These are phyloP conservation scores for Nematocida minor DNA, from an alignment of 371 early-diverging fungal species.

Conservation along the genomic window DNA sequence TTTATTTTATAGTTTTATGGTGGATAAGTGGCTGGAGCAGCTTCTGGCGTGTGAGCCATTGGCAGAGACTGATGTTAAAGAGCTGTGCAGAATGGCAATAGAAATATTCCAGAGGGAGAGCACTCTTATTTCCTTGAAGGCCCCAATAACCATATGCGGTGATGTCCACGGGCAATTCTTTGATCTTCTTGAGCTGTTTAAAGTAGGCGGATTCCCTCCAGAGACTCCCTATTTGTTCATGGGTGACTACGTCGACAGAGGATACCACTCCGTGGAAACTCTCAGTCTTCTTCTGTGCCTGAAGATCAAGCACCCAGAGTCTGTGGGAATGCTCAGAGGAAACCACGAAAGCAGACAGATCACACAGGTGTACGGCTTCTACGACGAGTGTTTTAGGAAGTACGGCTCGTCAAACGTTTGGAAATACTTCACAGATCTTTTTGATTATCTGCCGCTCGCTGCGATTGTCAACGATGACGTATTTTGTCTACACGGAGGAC, in stretches of 20 bases:
- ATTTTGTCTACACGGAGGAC: conserved; percentile 90
- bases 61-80: conserved; percentile 74
- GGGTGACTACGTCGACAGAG: conserved; percentile 94
- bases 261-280: conserved; percentile 84
- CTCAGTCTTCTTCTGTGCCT: conserved; percentile 75
- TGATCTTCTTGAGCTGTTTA: conserved; percentile 54
- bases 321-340: conserved; percentile 77
- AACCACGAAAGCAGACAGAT: conserved; percentile 95
- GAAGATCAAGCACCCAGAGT: conserved; percentile 73
- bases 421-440: conserved; percentile 52
- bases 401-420: conserved; percentile 66
- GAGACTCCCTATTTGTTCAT: conserved; percentile 70
- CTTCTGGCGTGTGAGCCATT: conserved; percentile 68
- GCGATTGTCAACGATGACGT: conserved; percentile 81
- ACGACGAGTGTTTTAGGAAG: conserved; percentile 88
- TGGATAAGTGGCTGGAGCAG: conserved; percentile 66
- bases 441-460: conserved; percentile 72
- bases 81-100: conserved; percentile 77
- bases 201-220: conserved; percentile 45
- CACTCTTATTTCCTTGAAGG: conserved; percentile 69
- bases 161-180: conserved; percentile 98
- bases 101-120: conserved; percentile 75
- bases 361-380: conserved; percentile 92
- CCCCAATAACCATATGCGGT: conserved; percentile 70
- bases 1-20: conserved; percentile 54